phyloP scores from a whole-genome alignment of 768 basidiomycete species.

The Fibroporia radiculosa region DNA sequence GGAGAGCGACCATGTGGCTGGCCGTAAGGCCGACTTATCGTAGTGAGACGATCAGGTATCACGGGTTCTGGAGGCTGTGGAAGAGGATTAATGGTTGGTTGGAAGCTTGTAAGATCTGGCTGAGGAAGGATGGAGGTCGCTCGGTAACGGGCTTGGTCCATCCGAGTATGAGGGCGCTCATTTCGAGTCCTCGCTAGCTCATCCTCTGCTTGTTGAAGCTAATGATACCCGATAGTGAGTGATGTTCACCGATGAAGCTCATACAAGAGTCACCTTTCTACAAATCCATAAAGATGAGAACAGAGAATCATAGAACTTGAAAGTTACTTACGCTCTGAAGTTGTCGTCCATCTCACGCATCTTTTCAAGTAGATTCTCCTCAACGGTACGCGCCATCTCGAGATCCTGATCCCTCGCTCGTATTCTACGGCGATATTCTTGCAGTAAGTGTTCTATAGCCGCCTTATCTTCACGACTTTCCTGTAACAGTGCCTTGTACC shows the following conservation, averaged over 20 bases:
- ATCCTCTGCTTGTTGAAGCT: background rate
- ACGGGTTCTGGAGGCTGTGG: slow-evolving; percentile 12
- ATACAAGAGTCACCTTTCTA: slow-evolving; percentile 4
- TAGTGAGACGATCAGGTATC: slow-evolving; percentile 1
- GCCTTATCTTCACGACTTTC: slow-evolving; percentile 7
- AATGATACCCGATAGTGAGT: background rate
- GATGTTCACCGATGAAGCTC: background rate
- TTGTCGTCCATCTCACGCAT: slow-evolving; percentile 9
- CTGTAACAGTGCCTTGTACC: slow-evolving; percentile 29
- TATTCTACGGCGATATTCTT: slow-evolving; percentile 10
- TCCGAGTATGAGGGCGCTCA: background rate
- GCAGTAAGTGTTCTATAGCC: slow-evolving; percentile 7
- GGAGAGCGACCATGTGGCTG: background rate
- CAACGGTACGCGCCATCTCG: slow-evolving; percentile 9
- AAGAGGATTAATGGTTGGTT: slow-evolving; percentile 9
- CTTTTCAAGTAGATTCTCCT: slow-evolving; percentile 12
- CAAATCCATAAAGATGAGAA: background rate
- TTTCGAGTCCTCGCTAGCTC: slow-evolving; percentile 4
- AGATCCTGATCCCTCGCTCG: slow-evolving; percentile 15
- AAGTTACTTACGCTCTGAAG: slow-evolving; percentile 1
- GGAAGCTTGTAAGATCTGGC: slow-evolving; percentile 9
- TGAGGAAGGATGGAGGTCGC: background rate
- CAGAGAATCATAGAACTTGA: background rate
- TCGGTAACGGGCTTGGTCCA: background rate
- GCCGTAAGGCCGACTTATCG: background rate